Conservation (phyloP, 2,329 filamentous ascomycete species). For the Coleophoma crateriformis region DNA sequence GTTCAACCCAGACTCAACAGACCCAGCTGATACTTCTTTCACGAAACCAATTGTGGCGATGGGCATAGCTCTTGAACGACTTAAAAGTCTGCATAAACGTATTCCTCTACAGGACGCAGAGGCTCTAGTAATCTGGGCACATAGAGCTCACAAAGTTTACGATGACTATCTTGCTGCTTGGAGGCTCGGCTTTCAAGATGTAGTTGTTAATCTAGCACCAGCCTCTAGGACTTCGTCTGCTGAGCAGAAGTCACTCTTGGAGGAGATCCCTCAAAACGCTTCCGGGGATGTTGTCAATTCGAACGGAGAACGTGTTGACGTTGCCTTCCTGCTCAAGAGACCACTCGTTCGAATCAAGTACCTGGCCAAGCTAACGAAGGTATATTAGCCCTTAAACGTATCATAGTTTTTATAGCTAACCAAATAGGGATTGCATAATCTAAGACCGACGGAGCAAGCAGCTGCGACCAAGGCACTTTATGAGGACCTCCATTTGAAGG, state of each 20-base stretch:
- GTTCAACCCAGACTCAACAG: constrained; percentile 46
- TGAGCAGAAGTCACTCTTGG: constrained; percentile 49
- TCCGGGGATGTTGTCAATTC: constrained; percentile 54
- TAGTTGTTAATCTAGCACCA: constrained; percentile 87
- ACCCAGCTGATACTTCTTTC: constrained; percentile 49
- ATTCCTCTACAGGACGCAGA: constrained; percentile 71
- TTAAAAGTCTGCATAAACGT: constrained; percentile 74
- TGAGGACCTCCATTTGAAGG: constrained; percentile 68
- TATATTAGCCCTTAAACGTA: constrained; percentile 22
- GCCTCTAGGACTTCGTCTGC: constrained; percentile 48
- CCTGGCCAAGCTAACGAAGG: constrained; percentile 77
- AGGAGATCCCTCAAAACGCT: constrained; percentile 54
- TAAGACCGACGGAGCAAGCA: constrained; percentile 38
- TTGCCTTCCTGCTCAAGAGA: constrained; percentile 85
- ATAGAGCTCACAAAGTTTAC: constrained; percentile 73
- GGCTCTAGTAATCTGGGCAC: constrained; percentile 74
- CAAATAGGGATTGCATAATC: constrained; percentile 13
- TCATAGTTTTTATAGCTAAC: constrained; percentile 10
- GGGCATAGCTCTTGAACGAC: constrained; percentile 81
- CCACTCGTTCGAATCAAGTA: constrained; percentile 85
- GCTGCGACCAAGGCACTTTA: constrained; percentile 31
- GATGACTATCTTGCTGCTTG: constrained; percentile 81
- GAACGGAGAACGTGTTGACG: constrained; percentile 85
- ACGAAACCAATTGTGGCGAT: constrained; percentile 90
- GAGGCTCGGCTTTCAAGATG: constrained; percentile 89